phyloP scores from a whole-genome alignment of 495 filamentous ascomycete genomes.

The Staphylotrichum longicolle region DNA sequence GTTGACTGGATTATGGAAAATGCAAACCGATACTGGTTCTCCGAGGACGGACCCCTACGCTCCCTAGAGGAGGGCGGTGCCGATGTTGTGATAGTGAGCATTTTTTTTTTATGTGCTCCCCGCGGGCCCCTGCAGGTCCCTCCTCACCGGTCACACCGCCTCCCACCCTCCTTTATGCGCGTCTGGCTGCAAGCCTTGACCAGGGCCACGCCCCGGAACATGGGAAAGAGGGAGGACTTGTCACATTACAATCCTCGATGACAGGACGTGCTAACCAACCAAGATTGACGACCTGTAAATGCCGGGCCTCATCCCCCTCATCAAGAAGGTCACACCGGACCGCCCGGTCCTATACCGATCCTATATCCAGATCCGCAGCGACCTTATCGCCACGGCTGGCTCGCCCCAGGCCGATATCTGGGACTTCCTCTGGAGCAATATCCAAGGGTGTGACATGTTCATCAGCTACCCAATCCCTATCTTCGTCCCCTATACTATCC shows the following conservation, averaged over 20 bases:
- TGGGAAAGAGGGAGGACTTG: constrained; percentile 3
- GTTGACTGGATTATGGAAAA: constrained; percentile 74
- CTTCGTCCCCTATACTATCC: constrained; percentile 73
- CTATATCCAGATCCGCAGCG: constrained; percentile 81
- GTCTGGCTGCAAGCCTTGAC: constrained; percentile 17
- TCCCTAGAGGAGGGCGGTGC: constrained; percentile 69
- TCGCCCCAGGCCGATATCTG: constrained; percentile 73
- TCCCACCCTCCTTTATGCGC: constrained; percentile 9
- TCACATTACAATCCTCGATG: too few relatives aligned
- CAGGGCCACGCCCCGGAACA: not conserved
- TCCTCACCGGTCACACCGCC: constrained; percentile 17
- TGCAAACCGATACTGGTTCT: constrained; percentile 73
- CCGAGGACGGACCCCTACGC: constrained; percentile 64
- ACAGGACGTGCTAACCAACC: constrained; percentile 19
- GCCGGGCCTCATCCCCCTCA: constrained; percentile 75
- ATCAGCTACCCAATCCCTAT: constrained; percentile 77
- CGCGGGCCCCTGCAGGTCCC: not conserved
- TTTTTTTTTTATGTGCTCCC: too few relatives aligned
- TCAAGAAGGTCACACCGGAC: constrained; percentile 67
- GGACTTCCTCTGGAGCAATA: constrained; percentile 72
- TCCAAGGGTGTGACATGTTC: constrained; percentile 72
- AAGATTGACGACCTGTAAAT: constrained; percentile 84
- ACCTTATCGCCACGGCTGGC: constrained; percentile 61
- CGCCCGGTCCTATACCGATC: constrained; percentile 77
- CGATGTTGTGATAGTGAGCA: constrained; percentile 67